Base-by-base conservation (phyloP, 768 basidiomycete genomes). In the Rubroboletus pulcherrimus region DNA sequence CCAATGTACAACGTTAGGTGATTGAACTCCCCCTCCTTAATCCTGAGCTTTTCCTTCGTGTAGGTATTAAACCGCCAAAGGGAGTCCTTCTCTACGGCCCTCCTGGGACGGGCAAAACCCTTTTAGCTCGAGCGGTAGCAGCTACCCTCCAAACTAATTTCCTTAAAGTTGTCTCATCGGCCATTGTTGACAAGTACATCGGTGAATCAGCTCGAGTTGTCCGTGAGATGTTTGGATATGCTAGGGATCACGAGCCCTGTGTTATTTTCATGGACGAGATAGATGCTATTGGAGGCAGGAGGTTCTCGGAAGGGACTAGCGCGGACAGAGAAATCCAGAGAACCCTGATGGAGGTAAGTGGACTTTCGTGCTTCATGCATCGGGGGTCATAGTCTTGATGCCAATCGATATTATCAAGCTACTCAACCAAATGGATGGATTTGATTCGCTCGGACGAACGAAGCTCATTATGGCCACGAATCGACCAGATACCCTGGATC, bases 401-500 rank as follows among this genome's bases (percentile, higher is more conserved):
- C 40, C 39, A 17, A 52, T 26, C 19, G 35, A 19, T 19, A 12
- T 17, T n/a, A 30, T 40, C 15, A 64, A 96, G 93, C 79, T 99
- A 26, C 81, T 99, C 33, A 98, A 98, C 68, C 96, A 98, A 74
- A 97, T 99, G 93, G 97, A 99, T 70, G 97, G 97, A 24, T 99
- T 99, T 75, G 97, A 98, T 73, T 93, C 96, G 15, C 78, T 99
- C 30, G 97, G 97, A 43, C 80, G 79, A 61, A 98, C 95, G 34
- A 98, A 98, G 73, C 82, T 98, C 51, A 99, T 99, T 71, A 98
- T 98, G 93, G 97, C 97, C n/a, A 99, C 97, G 26, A 99, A 98
- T 77, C 81, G 97, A 67, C 97, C 97, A 0, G 97, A 99, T 71
- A 98, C 95, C 2, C 83, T 98, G 34, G 97, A 98, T 73, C 97